Evolutionary conservation across 371 early-diverging fungal genomes (phyloP).

Genomic region (Amoeboaphelidium protococcarum): DNA sequence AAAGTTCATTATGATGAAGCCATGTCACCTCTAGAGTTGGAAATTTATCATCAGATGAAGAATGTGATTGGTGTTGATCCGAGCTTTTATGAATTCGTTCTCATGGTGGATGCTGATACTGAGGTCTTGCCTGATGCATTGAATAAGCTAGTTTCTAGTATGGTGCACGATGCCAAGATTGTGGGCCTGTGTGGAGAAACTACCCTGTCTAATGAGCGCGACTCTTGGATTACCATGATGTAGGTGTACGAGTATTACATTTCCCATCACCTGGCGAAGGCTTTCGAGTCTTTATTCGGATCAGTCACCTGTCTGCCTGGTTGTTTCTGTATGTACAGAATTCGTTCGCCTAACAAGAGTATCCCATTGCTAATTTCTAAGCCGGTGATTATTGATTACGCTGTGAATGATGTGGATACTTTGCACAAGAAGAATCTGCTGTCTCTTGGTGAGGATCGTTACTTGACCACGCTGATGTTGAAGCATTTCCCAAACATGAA

Average conservation of each 20-base stretch:
- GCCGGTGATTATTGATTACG: slow-evolving; percentile 74
- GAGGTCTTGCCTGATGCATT: neutral
- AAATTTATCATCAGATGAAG: slow-evolving; percentile 15
- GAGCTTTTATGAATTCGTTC: slow-evolving; percentile 1
- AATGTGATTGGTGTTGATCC: slow-evolving; percentile 6
- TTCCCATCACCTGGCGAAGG: slow-evolving; percentile 37
- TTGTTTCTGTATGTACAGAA: slow-evolving; percentile 79
- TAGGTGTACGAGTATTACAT: slow-evolving; percentile 36
- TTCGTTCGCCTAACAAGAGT: slow-evolving; percentile 49
- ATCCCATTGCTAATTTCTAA: slow-evolving; percentile 76
- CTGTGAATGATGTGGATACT: slow-evolving; percentile 82
- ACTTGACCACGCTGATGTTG: slow-evolving; percentile 87
- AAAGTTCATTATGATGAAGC: slow-evolving; percentile 14
- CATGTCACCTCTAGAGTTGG: slow-evolving; percentile 15
- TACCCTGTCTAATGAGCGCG: slow-evolving; percentile 2
- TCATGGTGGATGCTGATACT: slow-evolving; percentile 4
- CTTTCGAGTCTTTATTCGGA: slow-evolving; percentile 43
- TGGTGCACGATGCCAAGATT: slow-evolving; percentile 2
- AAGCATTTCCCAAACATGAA: slow-evolving; percentile 95
- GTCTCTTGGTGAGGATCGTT: slow-evolving; percentile 27
- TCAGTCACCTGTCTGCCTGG: slow-evolving; percentile 52
- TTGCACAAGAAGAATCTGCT: slow-evolving; percentile 85
- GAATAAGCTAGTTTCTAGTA: slow-evolving; percentile 1
- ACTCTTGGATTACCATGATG: slow-evolving; percentile 12
- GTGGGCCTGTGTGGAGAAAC: slow-evolving; percentile 4